Percentiles rank a stretch among this genome's conserved stretches.
phyloP scores from a whole-genome alignment of 345 rosid genomes.

The Citropsis articulata region DNA sequence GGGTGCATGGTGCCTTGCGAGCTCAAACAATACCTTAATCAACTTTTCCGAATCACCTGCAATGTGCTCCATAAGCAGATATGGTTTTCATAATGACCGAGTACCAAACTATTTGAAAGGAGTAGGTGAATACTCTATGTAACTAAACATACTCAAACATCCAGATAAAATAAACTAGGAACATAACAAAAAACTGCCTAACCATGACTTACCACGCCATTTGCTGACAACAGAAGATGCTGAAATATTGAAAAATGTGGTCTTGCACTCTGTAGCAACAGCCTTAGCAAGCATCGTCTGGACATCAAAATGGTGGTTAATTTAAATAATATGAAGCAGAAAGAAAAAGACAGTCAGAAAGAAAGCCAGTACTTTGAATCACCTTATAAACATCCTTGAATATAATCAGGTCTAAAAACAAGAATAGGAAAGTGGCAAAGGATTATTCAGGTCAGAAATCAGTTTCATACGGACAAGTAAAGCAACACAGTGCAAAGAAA shows the following conservation, averaged over 20 bases:
- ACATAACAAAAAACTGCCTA: neutral
- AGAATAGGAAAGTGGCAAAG: neutral
- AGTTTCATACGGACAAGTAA: neutral
- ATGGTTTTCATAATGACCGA: neutral
- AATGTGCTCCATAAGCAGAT: conserved; percentile 20
- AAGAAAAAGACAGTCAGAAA: neutral
- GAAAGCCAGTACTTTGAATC: neutral
- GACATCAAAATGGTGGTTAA: conserved; percentile 14
- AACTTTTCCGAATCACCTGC: conserved; percentile 98
- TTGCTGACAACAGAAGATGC: conserved; percentile 99
- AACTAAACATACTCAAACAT: neutral
- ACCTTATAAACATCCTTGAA: neutral
- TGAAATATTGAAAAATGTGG: conserved; percentile 95
- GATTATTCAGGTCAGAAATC: neutral
- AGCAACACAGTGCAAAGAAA: neutral
- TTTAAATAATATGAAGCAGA: neutral
- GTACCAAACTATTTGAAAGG: neutral
- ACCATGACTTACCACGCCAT: conserved; percentile 76
- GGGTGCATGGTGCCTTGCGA: conserved; percentile 97
- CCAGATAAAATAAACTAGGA: neutral
- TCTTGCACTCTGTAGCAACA: conserved; percentile 97
- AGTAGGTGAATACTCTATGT: neutral
- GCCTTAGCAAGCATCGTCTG: conserved; percentile 99
- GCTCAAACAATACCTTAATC: conserved; percentile 87
- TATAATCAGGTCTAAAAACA: neutral